Base-by-base conservation (phyloP, 148 eudicot genomes). In the Agrostemma githago region DNA sequence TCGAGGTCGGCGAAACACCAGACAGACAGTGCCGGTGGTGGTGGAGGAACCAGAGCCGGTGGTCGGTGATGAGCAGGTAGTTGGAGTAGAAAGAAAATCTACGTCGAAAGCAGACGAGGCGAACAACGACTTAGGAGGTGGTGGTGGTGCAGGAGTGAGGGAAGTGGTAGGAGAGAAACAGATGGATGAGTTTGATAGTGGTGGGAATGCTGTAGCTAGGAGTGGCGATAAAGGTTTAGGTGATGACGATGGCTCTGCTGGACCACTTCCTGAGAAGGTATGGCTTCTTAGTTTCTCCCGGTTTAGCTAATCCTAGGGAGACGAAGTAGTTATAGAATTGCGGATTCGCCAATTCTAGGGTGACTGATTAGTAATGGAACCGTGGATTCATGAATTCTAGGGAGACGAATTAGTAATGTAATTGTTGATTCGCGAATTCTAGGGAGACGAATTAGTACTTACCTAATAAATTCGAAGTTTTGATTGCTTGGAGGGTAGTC, bases 261-360 rank as follows among this genome's bases (percentile, higher is more conserved):
- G 90, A 60, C 93, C 96, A 3, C 78, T 92, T 10, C 98, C 98
- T 40, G 90, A 90, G 51, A 87, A 79, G 89, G 97, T 90, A 34
- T 51, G 14, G 68, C 14, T 3, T 70, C 5, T 1, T 17, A n/a
- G 6, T 59, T 19, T 19, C 9, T 2, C 5, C 5, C 17, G 62
- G 34, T 4, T 7, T 21, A 8, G 54, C 0, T 48, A 48, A 26
- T 26, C 34, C 34, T 26, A 26, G 34, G 54, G 12, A 48, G 9
- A 8, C 8, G 14, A 48, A 48, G 0, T 48, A 48, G 54, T 48
- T 3, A 10, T 48, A 12, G 54, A 48, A 3, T 11, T 3, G 54
- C 8, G 3, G 54, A 8, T 48, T 48, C 15, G 14, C 9, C 14
- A 48, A 48, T 48, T 48, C 6, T 48, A 9, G 54, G 54, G 14